Base-by-base conservation (phyloP, 192 early-diverging fungal species). In the Chytriomyces sp. region DNA sequence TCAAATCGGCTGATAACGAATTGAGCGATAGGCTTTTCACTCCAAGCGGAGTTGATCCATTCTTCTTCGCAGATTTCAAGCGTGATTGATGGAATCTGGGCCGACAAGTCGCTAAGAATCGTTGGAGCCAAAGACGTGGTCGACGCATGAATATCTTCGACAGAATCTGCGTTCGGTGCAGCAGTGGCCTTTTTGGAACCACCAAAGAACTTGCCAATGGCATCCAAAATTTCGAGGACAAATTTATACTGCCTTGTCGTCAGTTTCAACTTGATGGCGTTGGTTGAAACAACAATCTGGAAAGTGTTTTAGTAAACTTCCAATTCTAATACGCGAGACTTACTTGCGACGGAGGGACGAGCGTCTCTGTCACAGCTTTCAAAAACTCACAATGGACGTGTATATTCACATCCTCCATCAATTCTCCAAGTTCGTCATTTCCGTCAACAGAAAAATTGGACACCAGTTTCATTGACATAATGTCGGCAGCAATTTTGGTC, bases 321-420 rank as follows among this genome's bases (percentile, higher is more conserved):
- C 18, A 60, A 65, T 46, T 59, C 26, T 45, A 60, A 45, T 26
- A 13, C 13, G 77, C 68, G n/a, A 1, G 16, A 20, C 61, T 18
- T 18, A 65, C 66, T 50, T 76, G 74, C 7, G 74, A 67, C n/a
- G 45, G 11, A 2, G 74, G 74, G n/a, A 66, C 62, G 7, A 67
- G 13, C 11, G n/a, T 76, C 24, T 76, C 74, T n/a, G 47, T 63
- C 26, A 35, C 70, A 28, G 9, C 6, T 62, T 63, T 73, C 69
- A 76, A 23, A 50, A 67, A 79, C 59, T 67, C 69, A 35, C 47
- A 73, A 18, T 45, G n/a, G 16, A 96, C 87, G 50, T 89, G 86
- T 48, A 97, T 85, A 80, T 94, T 91, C 6, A 96, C 90, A 77
- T 97, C 91, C 59, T 96, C 92, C 3, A 97, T 84, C 48, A 99